A percentile compares a stretch with the other conserved stretches of the same genome.
Evolutionary conservation across 2,329 filamentous ascomycete genomes (phyloP).

Genomic region (Fusarium tjaetaba): DNA sequence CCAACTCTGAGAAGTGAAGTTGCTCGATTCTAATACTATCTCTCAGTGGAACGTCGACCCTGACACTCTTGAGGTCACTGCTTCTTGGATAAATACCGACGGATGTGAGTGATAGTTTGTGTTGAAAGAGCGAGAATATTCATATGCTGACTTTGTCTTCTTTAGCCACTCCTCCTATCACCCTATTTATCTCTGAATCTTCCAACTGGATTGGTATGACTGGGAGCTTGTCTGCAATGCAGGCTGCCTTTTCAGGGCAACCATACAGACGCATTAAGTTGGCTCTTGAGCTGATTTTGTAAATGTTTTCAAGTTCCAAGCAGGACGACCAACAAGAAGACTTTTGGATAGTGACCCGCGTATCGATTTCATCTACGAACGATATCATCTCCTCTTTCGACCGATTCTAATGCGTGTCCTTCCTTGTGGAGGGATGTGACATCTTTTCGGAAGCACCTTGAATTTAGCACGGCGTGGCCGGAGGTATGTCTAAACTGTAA

Average conservation of each 20-base stretch:
- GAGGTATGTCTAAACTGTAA: neutral
- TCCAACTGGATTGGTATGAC: neutral
- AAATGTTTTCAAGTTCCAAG: neutral
- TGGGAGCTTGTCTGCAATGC: neutral
- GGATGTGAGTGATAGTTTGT: neutral
- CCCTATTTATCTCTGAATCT: neutral
- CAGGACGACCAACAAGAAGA: too few relatives aligned
- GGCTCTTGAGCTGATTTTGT: neutral
- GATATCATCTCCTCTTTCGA: neutral
- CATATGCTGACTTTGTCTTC: neutral
- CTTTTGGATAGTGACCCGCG: too few relatives aligned
- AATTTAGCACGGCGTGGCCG: neutral
- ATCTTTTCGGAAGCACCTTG: neutral
- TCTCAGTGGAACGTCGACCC: neutral
- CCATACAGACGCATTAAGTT: neutral
- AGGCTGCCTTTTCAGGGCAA: neutral
- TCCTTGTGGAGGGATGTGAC: neutral
- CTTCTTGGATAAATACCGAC: neutral
- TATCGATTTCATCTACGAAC: fast-evolving
- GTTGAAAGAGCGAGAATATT: neutral
- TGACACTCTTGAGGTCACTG: neutral
- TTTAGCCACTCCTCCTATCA: neutral
- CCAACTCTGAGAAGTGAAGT: neutral
- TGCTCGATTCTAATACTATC: neutral
- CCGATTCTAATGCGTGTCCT: fast-evolving